Evolutionary conservation across 345 rosid genomes (phyloP).

Genomic region (Syzygium jambos): DNA sequence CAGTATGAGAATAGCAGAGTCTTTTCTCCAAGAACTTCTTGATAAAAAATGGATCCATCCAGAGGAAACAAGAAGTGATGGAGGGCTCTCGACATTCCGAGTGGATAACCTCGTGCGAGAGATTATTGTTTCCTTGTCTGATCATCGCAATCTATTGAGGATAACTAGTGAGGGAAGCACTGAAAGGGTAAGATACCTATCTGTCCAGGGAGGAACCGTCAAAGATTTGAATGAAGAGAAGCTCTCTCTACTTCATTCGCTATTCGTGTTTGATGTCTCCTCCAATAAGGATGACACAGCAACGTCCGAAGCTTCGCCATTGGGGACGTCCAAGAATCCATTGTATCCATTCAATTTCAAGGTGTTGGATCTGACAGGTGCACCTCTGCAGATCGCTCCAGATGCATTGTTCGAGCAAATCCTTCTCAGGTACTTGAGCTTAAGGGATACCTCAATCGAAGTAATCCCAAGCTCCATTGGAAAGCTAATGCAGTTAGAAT

Average conservation of each 20-base stretch:
- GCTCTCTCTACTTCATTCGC: conserved; percentile 5
- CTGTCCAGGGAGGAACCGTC: conserved; percentile 8
- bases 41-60: conserved; percentile 16
- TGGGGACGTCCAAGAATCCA: conserved; percentile 4
- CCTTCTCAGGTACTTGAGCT: conserved; percentile 11
- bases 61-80: conserved; percentile 1
- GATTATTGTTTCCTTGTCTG: conserved; percentile 6
- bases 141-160: conserved; percentile 12
- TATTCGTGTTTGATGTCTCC: conserved; percentile 8
- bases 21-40: conserved; percentile 19
- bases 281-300: neutral
- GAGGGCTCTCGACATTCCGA: conserved; percentile 11
- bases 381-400: conserved; percentile 11
- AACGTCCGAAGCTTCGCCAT: neutral
- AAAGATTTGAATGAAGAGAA: neutral
- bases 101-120: conserved; percentile 16
- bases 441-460: conserved; percentile 11
- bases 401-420: neutral
- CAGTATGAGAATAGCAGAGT: conserved; percentile 4
- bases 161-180: conserved; percentile 8
- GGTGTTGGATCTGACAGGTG: conserved; percentile 19
- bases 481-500: conserved; percentile 19
- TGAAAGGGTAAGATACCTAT: conserved; percentile 19
- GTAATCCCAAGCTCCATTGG: conserved; percentile 15
- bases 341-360: too few species aligned